Evolutionary conservation across 140 eudicot genomes (phyloP), one percentile per base, ranked within the genome.

Genomic region (Stevia rebaudiana): DNA sequence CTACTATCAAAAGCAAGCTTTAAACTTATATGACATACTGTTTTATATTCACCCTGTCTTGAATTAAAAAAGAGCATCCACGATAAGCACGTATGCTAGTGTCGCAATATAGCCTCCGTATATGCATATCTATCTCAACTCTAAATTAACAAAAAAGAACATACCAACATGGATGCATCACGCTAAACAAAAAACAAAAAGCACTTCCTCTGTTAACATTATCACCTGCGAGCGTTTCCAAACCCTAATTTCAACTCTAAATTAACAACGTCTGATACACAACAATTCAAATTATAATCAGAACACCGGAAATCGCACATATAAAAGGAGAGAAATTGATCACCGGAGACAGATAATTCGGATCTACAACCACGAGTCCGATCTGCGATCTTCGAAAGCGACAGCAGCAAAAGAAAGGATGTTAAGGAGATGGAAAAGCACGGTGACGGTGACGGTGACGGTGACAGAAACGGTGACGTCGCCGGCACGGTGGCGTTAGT

Each of bases 191-290:
- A 24, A n/a, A 16, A 31, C 10, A 31, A 28, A 54, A 11, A n/a
- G 21, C 2, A 43, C 57, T 33, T 30, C 58, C 31, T 49, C 31
- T 18, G 49, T 12, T 33, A 33, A 8, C 71, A 49, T 49, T 44
- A 61, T 42, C 67, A 61, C 67, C 22, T 61, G 31, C 67, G 57
- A 48, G n/a, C 63, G 43, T 56, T 24, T 56, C 42, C 63, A 56
- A 56, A 31, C 58, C 71, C 71, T 52, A 48, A 65, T 33, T 65
- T 49, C 35, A 65, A 50, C 49, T 48, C 61, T 21, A 35, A 59
- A 35, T 36, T 3, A 59, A 37, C 65, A 59, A 10, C 31, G 18
- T 1, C 31, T 18, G 65, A 59, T 9, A 59, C 35, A 59, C 48
- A 59, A 4, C 46, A 36, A 58, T 58, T 5, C 35, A 35, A 58